phyloP scores from a whole-genome alignment of 805 yeast species.

The Candida michaelii region DNA sequence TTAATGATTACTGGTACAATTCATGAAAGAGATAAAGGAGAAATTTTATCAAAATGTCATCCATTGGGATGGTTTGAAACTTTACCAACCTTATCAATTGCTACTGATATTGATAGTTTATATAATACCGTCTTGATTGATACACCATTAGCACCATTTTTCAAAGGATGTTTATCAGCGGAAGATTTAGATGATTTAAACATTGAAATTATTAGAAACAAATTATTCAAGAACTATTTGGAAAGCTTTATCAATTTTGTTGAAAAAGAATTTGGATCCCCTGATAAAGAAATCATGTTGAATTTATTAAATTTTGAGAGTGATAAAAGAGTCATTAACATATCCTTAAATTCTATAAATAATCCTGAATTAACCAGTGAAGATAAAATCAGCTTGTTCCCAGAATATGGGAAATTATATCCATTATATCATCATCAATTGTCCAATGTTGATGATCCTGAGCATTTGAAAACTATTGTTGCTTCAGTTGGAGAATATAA shows the following conservation, averaged over 20 bases:
- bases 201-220: constrained; percentile 91
- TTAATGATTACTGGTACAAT: constrained; percentile 95
- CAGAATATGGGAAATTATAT: constrained; percentile 77
- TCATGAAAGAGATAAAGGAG: constrained; percentile 89
- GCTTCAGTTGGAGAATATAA: constrained; percentile 66
- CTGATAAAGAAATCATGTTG: constrained; percentile 80
- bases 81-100: constrained; percentile 89
- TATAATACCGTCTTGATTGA: constrained; percentile 91
- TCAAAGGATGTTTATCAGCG: constrained; percentile 81
- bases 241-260: constrained; percentile 81
- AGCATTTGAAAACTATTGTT: constrained; percentile 68
- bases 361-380: constrained; percentile 70
- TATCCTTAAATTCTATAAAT: constrained; percentile 84
- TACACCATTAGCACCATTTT: constrained; percentile 96
- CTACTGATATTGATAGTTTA: constrained; percentile 91
- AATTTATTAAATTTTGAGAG: constrained; percentile 85
- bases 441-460: constrained; percentile 80
- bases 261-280: constrained; percentile 57
- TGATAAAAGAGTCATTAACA: constrained; percentile 91
- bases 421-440: constrained; percentile 67
- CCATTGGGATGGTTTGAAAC: constrained; percentile 99
- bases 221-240: constrained; percentile 86
- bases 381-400: constrained; percentile 71
- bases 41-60: constrained; percentile 86
- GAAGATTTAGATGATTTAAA: constrained; percentile 93